phyloP scores from a whole-genome alignment of 768 basidiomycete species.

The Boletellus ananiceps region DNA sequence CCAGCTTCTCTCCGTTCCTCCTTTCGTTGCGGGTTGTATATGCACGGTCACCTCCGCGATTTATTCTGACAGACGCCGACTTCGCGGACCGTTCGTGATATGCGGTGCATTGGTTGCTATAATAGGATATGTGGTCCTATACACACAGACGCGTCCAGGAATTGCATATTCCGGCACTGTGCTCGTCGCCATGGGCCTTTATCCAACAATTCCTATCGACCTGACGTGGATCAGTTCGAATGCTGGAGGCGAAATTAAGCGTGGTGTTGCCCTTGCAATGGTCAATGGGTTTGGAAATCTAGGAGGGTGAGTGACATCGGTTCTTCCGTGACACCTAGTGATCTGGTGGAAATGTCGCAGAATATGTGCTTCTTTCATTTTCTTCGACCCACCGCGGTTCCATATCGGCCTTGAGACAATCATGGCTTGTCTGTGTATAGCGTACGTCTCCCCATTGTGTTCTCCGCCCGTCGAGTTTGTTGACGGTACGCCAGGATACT shows the following conservation, averaged over 20 bases:
- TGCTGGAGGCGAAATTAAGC: constrained; percentile 50
- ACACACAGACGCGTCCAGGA: constrained; percentile 23
- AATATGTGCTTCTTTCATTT: constrained; percentile 39
- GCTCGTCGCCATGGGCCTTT: constrained; percentile 47
- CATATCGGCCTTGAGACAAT: constrained; percentile 30
- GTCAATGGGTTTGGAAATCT: constrained; percentile 53
- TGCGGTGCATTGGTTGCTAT: constrained; percentile 35
- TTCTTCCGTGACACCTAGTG: constrained; percentile 8
- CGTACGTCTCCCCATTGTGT: constrained; percentile 12
- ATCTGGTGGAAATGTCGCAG: constrained; percentile 16
- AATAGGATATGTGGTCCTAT: constrained; percentile 46
- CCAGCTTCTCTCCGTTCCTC: constrained; percentile 44
- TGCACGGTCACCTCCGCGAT: constrained; percentile 36
- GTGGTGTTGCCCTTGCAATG: constrained; percentile 46
- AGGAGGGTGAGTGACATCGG: constrained; percentile 37
- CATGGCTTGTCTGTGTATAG: constrained; percentile 24
- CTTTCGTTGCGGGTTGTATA: constrained; percentile 41
- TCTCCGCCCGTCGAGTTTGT: constrained; percentile 20
- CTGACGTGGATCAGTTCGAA: constrained; percentile 53
- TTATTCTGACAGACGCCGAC: constrained; percentile 37
- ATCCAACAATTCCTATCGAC: constrained; percentile 38
- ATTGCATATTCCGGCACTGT: constrained; percentile 41
- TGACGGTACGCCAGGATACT: constrained; percentile 34
- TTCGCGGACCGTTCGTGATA: constrained; percentile 48
- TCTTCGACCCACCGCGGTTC: constrained; percentile 35